Evolutionary conservation across 768 basidiomycete genomes (phyloP).

Genomic region (Termitomyces sp.): DNA sequence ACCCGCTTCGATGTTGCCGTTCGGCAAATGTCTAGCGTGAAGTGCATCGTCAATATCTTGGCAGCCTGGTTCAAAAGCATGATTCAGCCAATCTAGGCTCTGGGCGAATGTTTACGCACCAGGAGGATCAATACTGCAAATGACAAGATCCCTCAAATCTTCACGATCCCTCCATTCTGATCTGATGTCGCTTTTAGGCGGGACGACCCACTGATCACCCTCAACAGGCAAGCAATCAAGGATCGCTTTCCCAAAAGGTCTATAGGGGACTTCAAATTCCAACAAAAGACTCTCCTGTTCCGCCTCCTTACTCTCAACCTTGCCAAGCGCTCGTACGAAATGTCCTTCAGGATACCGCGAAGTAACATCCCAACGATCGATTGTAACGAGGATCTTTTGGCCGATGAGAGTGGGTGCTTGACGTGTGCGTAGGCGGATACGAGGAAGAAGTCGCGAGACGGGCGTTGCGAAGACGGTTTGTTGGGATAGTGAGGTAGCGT

Average conservation of each 20-base stretch:
- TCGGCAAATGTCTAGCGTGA: conserved; percentile 82
- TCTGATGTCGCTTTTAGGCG: conserved; percentile 53
- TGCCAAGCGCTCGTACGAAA: conserved; percentile 89
- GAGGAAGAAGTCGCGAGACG: conserved; percentile 85
- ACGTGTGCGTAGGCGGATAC: conserved; percentile 91
- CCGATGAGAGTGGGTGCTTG: conserved; percentile 86
- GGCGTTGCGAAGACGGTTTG: conserved; percentile 96
- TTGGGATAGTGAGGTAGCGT: conserved; percentile 73
- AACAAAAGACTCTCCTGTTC: conserved; percentile 92
- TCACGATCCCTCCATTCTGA: conserved; percentile 76
- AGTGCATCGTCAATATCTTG: conserved; percentile 98
- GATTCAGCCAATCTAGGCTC: neutral
- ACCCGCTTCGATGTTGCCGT: conserved; percentile 95
- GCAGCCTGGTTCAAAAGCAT: conserved; percentile 54
- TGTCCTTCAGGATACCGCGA: conserved; percentile 96
- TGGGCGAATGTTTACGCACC: conserved; percentile 37
- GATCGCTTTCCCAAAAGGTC: conserved; percentile 96
- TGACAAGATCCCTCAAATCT: conserved; percentile 79
- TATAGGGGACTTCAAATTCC: conserved; percentile 94
- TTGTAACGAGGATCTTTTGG: conserved; percentile 95
- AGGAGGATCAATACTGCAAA: conserved; percentile 98
- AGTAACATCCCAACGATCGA: conserved; percentile 87
- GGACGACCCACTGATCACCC: conserved; percentile 92
- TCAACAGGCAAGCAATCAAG: conserved; percentile 85
- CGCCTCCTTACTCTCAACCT: conserved; percentile 91